Base-by-base conservation (phyloP, 2,329 filamentous ascomycete species). In the Colletotrichum liriopes region DNA sequence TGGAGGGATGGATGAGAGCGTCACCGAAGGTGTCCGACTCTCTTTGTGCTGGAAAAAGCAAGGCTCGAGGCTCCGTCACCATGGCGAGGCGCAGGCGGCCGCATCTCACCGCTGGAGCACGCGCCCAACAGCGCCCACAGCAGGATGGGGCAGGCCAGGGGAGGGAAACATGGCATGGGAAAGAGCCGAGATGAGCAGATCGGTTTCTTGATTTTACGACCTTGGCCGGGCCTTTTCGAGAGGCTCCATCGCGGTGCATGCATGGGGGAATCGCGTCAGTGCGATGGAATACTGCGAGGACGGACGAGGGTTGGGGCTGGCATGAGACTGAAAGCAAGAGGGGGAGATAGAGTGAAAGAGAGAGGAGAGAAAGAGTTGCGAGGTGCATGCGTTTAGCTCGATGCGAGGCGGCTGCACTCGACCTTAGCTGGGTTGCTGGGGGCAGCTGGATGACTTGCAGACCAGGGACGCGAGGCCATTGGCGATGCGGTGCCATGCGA, bases 111-210 rank as follows among this genome's bases (percentile, higher is more conserved):
- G 68, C 68, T 45, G 63, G 18, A 39, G 61, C 67, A 49, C 67
- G 55, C 55, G 45, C 32, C 43, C 7, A 16, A 39, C 1, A n/a
- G 39, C 29, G 52, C 43, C 65, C 69, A 68, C 65, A 58, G 37
- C 35, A 32, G n/a, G 23, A 62, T 39, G 69, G 69, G 58, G 35
- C 58, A 12, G 26, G 6, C 16, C 58, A 58, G 56, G 64, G 56
- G 64, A 43, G 26, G 55, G 39, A 43, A 41, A 54, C 63, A 71
- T 67, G 67, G 67, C 55, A 67, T 69, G 65, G 58, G 43, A 54
- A 58, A 58, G 65, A 69, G 69, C 65, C 65, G 58, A 68, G 37
- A 72, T 72, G 64, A 72, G 58, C 51, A 68, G 58, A 72, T 69
- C 32, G 67, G 41, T 41, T 71, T 71, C 55, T 35, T 67, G 68